Percentiles rank a stretch among this genome's conserved stretches.
Evolutionary conservation across 331 rosid species (phyloP).

Genomic region (Prunus yedoensis): DNA sequence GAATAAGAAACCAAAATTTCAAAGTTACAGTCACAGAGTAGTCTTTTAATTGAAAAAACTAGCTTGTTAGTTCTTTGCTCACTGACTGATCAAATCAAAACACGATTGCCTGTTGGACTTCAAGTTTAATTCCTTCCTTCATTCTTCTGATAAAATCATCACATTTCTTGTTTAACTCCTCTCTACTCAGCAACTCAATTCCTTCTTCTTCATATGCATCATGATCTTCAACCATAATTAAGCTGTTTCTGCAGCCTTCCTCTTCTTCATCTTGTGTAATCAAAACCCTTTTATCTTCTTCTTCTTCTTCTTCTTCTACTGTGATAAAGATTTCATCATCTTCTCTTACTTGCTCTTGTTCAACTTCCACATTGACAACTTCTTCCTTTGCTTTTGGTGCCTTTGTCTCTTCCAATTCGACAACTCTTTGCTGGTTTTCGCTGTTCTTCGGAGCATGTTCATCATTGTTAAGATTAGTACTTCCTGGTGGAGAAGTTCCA

Average conservation of each 20-base stretch:
- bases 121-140: slow-evolving; percentile 50
- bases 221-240: neutral
- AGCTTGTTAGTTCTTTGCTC: neutral
- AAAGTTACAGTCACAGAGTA: neutral
- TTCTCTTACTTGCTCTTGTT: slow-evolving; percentile 1
- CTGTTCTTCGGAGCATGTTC: neutral
- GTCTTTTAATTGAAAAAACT: neutral
- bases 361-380: slow-evolving; percentile 1
- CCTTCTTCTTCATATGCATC: slow-evolving; percentile 9
- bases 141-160: slow-evolving; percentile 75
- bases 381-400: neutral
- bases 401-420: neutral
- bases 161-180: slow-evolving; percentile 71
- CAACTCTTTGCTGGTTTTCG: neutral
- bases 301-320: neutral
- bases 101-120: slow-evolving; percentile 26
- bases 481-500: slow-evolving; percentile 22
- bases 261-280: slow-evolving; percentile 9
- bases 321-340: neutral
- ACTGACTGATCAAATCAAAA: neutral
- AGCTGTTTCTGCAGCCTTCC: slow-evolving; percentile 12
- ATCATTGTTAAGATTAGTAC: neutral
- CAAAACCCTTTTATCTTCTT: neutral
- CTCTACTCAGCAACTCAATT: slow-evolving; percentile 26
- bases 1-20: neutral